Evolutionary conservation across 2,329 filamentous ascomycete species (phyloP).

Genomic region (Pleomassaria siparia): DNA sequence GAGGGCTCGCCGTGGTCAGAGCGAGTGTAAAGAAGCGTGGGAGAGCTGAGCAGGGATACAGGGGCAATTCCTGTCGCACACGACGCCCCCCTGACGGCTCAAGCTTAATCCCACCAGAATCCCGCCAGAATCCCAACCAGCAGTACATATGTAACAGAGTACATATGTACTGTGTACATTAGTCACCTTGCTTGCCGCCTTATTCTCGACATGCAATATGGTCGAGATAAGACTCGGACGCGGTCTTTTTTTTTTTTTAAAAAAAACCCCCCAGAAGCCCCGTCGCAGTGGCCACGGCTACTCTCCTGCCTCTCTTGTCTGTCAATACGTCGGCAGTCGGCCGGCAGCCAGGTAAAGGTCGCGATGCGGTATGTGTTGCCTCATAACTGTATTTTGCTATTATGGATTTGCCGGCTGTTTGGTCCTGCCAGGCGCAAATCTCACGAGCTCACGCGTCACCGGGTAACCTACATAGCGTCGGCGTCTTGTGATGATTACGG

Average conservation of each 20-base stretch:
- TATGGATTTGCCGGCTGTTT: conserved; percentile 18
- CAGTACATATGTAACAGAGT: too few species aligned
- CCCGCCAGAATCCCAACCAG: too few species aligned
- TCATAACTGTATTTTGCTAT: conserved; percentile 6
- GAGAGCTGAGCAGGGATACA: conserved; percentile 30
- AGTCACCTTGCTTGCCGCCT: too few species aligned
- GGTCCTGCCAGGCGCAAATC: conserved; percentile 24
- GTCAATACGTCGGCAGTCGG: too few species aligned
- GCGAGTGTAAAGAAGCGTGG: conserved; percentile 22
- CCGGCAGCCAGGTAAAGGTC: conserved; percentile 3
- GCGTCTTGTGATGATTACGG: conserved; percentile 20
- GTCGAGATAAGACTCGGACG: background rate
- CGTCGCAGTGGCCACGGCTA: conserved; percentile 1
- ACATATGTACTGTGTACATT: too few species aligned
- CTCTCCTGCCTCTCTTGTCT: conserved; percentile 13
- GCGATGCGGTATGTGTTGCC: conserved; percentile 9
- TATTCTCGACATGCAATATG: too few species aligned
- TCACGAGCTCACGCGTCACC: conserved; percentile 19
- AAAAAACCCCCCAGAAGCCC: too few species aligned
- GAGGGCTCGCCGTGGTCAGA: conserved; percentile 21
- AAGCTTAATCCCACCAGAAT: conserved; percentile 24
- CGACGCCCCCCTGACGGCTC: conserved; percentile 24
- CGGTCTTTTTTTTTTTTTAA: conserved; percentile 3
- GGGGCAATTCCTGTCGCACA: conserved; percentile 23
- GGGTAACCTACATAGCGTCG: conserved; percentile 20